Evolutionary conservation across 2,329 filamentous ascomycete species (phyloP).

Genomic region (Fusarium poae): DNA sequence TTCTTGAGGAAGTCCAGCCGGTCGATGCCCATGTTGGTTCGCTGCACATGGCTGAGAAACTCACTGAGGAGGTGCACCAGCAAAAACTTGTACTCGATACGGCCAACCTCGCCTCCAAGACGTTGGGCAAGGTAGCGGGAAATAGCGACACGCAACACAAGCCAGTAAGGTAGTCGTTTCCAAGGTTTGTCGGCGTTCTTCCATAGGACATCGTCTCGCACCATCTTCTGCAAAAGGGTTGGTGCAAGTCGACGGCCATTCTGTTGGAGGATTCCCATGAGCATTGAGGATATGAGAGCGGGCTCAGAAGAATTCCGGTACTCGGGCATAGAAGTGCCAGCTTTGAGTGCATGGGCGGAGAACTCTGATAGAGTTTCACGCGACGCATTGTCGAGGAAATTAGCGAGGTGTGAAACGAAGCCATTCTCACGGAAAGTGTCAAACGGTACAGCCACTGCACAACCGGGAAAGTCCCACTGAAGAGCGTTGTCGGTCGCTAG

Average conservation of each 20-base stretch:
- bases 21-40: slow-evolving; percentile 29
- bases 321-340: slow-evolving; percentile 63
- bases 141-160: slow-evolving; percentile 70
- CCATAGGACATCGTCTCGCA: slow-evolving; percentile 72
- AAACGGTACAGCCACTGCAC: slow-evolving; percentile 61
- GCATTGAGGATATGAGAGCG: slow-evolving; percentile 68
- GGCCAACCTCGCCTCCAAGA: slow-evolving; percentile 47
- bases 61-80: slow-evolving; percentile 62
- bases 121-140: slow-evolving; percentile 64
- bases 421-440: slow-evolving; percentile 43
- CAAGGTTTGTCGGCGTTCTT: slow-evolving; percentile 66
- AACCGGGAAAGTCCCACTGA: slow-evolving; percentile 71
- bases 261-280: slow-evolving; percentile 71
- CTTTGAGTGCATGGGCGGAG: slow-evolving; percentile 65
- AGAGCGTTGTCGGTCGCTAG: slow-evolving; percentile 65
- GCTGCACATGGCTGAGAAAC: slow-evolving; percentile 58
- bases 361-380: slow-evolving; percentile 67
- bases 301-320: slow-evolving; percentile 70
- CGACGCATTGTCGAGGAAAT: slow-evolving; percentile 69
- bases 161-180: slow-evolving; percentile 73
- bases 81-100: slow-evolving; percentile 69
- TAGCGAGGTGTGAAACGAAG: slow-evolving; percentile 56
- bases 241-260: slow-evolving; percentile 61
- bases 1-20: slow-evolving; percentile 42
- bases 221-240: slow-evolving; percentile 64